These are phyloP conservation scores for Solanum etuberosum DNA, from an alignment of 257 asterid species.

Conservation along the genomic window DNA sequence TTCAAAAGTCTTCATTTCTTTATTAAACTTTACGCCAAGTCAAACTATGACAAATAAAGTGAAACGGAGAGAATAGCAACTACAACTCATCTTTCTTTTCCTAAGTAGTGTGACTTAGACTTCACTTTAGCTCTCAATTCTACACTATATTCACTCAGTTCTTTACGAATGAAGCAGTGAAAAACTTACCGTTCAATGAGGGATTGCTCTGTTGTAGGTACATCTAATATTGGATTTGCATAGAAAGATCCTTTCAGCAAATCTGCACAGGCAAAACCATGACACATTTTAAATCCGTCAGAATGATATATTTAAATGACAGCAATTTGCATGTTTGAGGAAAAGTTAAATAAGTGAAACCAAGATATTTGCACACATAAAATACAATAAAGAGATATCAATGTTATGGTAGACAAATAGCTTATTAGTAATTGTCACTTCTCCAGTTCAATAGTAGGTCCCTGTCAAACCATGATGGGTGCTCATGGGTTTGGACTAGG, in stretches of 20 bases:
- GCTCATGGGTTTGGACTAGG: neutral
- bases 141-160: neutral
- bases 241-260: slow-evolving; percentile 80
- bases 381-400: neutral
- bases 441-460: neutral
- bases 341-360: neutral
- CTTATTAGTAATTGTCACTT: neutral
- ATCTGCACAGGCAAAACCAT: slow-evolving; percentile 35
- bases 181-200: slow-evolving; percentile 48
- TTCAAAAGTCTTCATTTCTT: neutral
- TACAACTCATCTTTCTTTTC: neutral
- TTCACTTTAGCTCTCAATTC: neutral
- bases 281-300: neutral
- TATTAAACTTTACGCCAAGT: neutral
- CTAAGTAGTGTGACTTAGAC: neutral
- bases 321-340: neutral
- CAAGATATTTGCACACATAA: neutral
- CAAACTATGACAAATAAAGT: neutral
- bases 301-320: neutral
- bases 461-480: neutral
- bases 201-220: slow-evolving; percentile 53
- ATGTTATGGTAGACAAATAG: neutral
- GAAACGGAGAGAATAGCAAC: neutral
- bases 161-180: neutral
- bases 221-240: slow-evolving; percentile 70